Conservation (phyloP, 257 asterid species). For the Solanum neorickii region DNA sequence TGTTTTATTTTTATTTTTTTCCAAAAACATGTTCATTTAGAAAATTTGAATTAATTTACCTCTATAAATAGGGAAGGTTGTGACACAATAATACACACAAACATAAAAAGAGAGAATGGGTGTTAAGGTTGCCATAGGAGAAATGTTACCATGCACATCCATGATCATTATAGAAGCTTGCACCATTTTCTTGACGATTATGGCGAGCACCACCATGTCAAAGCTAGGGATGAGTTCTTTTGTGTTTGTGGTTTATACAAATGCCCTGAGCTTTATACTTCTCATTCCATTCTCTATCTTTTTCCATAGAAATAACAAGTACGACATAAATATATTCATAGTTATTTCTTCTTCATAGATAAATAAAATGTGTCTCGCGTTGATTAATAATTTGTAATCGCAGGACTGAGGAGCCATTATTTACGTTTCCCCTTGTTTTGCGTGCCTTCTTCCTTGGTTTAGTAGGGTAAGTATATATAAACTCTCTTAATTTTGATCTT, state of each 20-base stretch:
- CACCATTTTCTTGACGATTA: conserved; percentile 41
- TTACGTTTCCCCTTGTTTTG: conserved; percentile 28
- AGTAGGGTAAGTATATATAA: conserved; percentile 31
- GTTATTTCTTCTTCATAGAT: not conserved
- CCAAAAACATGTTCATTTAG: not conserved
- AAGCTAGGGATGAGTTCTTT: conserved; percentile 55
- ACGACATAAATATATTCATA: not conserved
- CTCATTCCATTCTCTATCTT: conserved; percentile 34
- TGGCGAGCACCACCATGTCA: conserved; percentile 70
- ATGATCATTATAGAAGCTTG: conserved; percentile 61
- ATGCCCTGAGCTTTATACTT: conserved; percentile 51
- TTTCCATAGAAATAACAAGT: conserved; percentile 24
- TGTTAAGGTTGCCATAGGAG: conserved; percentile 21
- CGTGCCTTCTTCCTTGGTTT: conserved; percentile 54
- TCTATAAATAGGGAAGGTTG: not conserved
- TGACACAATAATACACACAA: not conserved
- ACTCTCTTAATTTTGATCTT: not conserved
- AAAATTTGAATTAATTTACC: not conserved
- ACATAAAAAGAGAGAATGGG: not conserved
- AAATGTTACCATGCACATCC: conserved; percentile 33
- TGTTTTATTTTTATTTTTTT: not conserved
- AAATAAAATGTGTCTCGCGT: not conserved
- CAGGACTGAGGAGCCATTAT: conserved; percentile 34
- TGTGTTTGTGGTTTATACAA: conserved; percentile 63
- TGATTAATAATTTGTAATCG: not conserved